Evolutionary conservation across 1,284 basidiomycete genomes (phyloP).

Genomic region (Neolentinus lepideus): DNA sequence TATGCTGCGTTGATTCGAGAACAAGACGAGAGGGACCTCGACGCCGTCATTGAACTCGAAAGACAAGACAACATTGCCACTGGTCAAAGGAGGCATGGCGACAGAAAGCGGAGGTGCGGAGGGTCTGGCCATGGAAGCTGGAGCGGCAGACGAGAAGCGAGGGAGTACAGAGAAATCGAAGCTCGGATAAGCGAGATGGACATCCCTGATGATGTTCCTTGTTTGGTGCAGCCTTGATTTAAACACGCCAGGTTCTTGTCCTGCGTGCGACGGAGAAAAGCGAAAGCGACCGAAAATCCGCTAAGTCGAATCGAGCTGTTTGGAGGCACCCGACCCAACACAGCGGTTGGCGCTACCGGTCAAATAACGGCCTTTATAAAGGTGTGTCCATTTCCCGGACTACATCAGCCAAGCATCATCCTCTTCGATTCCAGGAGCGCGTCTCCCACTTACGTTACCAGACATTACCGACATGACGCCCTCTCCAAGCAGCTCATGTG

Average conservation of each 20-base stretch:
- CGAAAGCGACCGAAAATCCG: not conserved
- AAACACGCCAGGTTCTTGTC: not conserved
- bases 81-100: not conserved
- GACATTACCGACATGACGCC: conserved; percentile 5
- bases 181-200: not conserved
- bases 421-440: too few relatives aligned
- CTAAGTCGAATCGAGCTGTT: not conserved
- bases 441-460: not conserved
- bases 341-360: not conserved
- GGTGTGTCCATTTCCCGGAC: not conserved
- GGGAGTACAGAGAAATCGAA: not conserved
- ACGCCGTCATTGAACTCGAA: not conserved
- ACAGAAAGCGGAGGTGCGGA: not conserved
- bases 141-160: not conserved
- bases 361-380: not conserved
- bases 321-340: not conserved
- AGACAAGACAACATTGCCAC: not conserved
- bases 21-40: not conserved
- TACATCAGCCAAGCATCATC: too few relatives aligned
- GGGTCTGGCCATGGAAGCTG: not conserved
- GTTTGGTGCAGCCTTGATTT: not conserved
- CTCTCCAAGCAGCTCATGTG: not conserved
- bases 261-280: not conserved
- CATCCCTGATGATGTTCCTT: not conserved
- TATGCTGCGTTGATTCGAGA: not conserved